phyloP scores from a whole-genome alignment of 768 basidiomycete genomes.

The Amylocystis lapponica region DNA sequence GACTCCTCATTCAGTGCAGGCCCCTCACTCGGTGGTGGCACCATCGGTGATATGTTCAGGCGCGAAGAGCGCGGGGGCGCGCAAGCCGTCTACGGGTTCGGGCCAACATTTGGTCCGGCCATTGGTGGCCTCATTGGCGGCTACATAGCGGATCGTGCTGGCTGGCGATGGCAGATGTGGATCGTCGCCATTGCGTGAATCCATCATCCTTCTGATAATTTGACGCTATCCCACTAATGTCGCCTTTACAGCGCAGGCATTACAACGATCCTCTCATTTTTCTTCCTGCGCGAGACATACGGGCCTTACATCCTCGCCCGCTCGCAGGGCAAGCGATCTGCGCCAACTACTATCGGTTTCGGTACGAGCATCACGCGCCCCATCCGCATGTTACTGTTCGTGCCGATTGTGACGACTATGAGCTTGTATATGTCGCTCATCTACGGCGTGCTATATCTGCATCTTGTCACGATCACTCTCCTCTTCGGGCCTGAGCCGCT shows the following conservation, averaged over 20 bases:
- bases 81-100: constrained; percentile 4
- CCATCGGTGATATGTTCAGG: constrained; percentile 4
- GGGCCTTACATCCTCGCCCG: constrained; percentile 3
- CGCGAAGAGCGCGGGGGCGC: constrained; percentile 4
- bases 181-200: constrained; percentile 5
- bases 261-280: constrained; percentile 1
- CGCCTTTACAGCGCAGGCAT: not conserved
- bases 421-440: constrained; percentile 5
- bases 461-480: constrained; percentile 5
- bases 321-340: constrained; percentile 1
- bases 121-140: constrained; percentile 4
- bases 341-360: constrained; percentile 3
- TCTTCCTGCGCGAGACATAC: constrained; percentile 7
- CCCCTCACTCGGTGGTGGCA: constrained; percentile 2
- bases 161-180: constrained; percentile 4
- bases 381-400: constrained; percentile 3
- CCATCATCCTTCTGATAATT: not conserved
- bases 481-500: constrained; percentile 4
- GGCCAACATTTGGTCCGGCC: constrained; percentile 2
- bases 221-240: not conserved
- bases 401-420: constrained; percentile 3
- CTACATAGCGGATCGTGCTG: constrained; percentile 1
- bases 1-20: constrained; percentile 1
- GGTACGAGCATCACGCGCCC: constrained; percentile 1
- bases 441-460: constrained; percentile 6